A percentile compares a stretch with the other conserved stretches of the same genome.
These are phyloP conservation scores for Ogataea minuta DNA, from an alignment of 805 yeast genomes.

Conservation along the genomic window DNA sequence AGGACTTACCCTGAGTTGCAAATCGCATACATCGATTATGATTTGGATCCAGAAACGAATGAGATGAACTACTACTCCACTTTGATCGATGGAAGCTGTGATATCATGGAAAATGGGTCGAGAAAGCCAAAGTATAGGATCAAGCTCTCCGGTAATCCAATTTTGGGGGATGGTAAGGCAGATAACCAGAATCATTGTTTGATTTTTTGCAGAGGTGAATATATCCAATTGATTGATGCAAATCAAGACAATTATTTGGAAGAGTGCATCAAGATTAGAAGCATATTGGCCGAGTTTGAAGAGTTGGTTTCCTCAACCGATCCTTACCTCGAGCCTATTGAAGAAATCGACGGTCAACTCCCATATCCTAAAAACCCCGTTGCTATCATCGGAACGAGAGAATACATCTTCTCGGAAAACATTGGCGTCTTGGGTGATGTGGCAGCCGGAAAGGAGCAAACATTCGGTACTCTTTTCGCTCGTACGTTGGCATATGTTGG, in stretches of 20 bases:
- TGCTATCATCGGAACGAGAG: constrained; percentile 82
- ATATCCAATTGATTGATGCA: constrained; percentile 77
- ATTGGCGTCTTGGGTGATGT: constrained; percentile 80
- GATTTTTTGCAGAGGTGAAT: constrained; percentile 76
- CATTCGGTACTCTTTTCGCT: constrained; percentile 82
- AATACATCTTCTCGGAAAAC: constrained; percentile 79
- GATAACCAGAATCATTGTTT: constrained; percentile 80
- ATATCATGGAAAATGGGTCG: constrained; percentile 53
- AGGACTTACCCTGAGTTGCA: constrained; percentile 69
- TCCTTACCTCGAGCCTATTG: constrained; percentile 25
- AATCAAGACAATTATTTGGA: constrained; percentile 82
- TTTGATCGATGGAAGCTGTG: constrained; percentile 70
- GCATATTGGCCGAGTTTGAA: constrained; percentile 74
- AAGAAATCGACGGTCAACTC: constrained; percentile 13
- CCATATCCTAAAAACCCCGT: constrained; percentile 50
- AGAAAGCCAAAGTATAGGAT: constrained; percentile 63
- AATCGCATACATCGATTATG: constrained; percentile 59
- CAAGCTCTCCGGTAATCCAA: constrained; percentile 74
- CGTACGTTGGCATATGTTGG: constrained; percentile 80
- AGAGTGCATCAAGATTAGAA: constrained; percentile 76
- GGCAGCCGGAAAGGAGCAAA: constrained; percentile 87
- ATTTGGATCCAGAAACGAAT: constrained; percentile 42
- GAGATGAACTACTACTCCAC: constrained; percentile 55
- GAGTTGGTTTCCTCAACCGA: constrained; percentile 37
- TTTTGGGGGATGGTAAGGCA: constrained; percentile 81